Conservation (phyloP, 371 early-diverging fungal species). For the Mortierella sp. region DNA sequence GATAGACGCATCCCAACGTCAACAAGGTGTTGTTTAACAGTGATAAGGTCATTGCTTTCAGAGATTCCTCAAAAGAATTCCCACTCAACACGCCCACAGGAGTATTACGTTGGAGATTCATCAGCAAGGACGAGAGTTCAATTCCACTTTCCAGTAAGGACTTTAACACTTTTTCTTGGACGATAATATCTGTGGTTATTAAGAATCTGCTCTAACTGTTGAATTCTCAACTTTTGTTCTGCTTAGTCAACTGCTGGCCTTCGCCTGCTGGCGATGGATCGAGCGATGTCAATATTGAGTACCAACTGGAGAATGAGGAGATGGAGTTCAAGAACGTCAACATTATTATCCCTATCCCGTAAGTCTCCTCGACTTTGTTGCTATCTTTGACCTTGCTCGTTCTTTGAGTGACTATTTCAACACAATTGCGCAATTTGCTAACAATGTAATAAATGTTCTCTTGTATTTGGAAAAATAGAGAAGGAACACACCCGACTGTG, state of each 20-base stretch:
- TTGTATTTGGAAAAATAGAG: constrained; percentile 53
- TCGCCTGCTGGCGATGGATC: constrained; percentile 90
- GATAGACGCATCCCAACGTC: constrained; percentile 95
- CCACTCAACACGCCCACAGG: constrained; percentile 90
- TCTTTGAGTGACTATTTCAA: background rate
- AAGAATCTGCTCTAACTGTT: background rate
- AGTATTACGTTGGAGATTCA: constrained; percentile 91
- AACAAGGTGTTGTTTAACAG: constrained; percentile 89
- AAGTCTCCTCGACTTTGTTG: constrained; percentile 79
- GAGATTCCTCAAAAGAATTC: constrained; percentile 87
- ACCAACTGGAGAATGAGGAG: constrained; percentile 83
- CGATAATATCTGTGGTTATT: background rate
- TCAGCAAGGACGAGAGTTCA: constrained; percentile 85
- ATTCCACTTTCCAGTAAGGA: constrained; percentile 88
- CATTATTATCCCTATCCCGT: constrained; percentile 92
- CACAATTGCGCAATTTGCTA: background rate
- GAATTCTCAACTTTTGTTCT: background rate
- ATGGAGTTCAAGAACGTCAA: constrained; percentile 89
- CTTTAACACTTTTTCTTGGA: background rate
- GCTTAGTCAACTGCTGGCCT: constrained; percentile 97
- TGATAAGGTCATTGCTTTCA: constrained; percentile 82
- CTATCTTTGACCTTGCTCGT: constrained; percentile 14
- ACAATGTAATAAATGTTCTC: background rate
- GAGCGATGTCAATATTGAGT: constrained; percentile 96
- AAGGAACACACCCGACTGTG: constrained; percentile 78